Evolutionary conservation across 1,139 yeast species (phyloP).

Genomic region (Candida tropicalis): DNA sequence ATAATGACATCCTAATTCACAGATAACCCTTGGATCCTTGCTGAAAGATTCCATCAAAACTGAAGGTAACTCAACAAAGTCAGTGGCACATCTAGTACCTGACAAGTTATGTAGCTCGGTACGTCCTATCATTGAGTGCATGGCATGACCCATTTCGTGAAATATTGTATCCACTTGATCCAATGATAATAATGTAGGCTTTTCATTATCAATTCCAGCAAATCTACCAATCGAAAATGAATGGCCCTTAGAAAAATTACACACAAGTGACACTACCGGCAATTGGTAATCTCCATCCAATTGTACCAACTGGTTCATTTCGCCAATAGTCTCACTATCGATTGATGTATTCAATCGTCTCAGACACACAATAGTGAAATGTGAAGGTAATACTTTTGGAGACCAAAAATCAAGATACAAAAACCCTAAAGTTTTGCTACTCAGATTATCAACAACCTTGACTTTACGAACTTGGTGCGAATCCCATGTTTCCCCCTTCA

Average conservation of each 20-base stretch:
- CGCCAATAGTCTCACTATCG: slow-evolving; percentile 28
- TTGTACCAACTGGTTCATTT: slow-evolving; percentile 49
- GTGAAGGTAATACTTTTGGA: slow-evolving; percentile 71
- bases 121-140: slow-evolving; percentile 95
- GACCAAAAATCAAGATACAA: slow-evolving; percentile 52
- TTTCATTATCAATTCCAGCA: slow-evolving; percentile 26
- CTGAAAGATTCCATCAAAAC: slow-evolving; percentile 95
- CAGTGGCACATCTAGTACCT: slow-evolving; percentile 95
- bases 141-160: slow-evolving; percentile 99
- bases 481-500: slow-evolving; percentile 86
- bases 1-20: slow-evolving; percentile 74
- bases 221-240: slow-evolving; percentile 25
- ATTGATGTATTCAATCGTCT: slow-evolving; percentile 47
- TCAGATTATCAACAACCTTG: slow-evolving; percentile 52
- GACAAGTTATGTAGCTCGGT: slow-evolving; percentile 88
- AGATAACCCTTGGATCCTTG: slow-evolving; percentile 73
- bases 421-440: slow-evolving; percentile 35
- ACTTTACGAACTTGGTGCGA: slow-evolving; percentile 77
- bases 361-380: slow-evolving; percentile 95
- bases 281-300: slow-evolving; percentile 66
- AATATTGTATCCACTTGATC: slow-evolving; percentile 90
- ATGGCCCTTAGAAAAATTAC: slow-evolving; percentile 65
- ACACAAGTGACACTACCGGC: slow-evolving; percentile 87
- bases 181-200: slow-evolving; percentile 57
- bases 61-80: slow-evolving; percentile 95